Evolutionary conservation across 371 early-diverging fungal genomes (phyloP), one percentile per base, ranked within the genome.

Genomic region (Lichtheimia hyalospora): DNA sequence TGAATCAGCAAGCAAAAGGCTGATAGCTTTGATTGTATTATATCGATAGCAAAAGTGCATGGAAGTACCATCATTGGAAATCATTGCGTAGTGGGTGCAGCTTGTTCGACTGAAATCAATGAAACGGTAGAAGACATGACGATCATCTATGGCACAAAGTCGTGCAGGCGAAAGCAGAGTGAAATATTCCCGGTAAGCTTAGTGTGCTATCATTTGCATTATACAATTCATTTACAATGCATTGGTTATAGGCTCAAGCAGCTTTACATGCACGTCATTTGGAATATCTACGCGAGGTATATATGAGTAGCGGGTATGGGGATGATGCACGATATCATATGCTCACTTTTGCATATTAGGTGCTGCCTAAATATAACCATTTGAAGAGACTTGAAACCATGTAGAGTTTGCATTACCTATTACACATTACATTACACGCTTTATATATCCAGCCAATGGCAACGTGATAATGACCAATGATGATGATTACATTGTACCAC

Each of bases 21-120:
- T 44, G 3, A 44, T 23, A 13, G 34, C 16, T 23, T 3, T 8
- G 34, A 34, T 25, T n/a, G 6, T 14, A 16, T 52, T 23, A 13
- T 18, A 39, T 49, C 8, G 18, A 34, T 70, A 89, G 89, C 86
- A 16, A 74, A 74, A 6, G 78, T 92, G 40, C 62, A 82, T 18
- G 68, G 78, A 12, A 88, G 77, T 18, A 86, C 90, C 2, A 69
- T 77, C 20, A 61, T 92, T 4, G 91, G 89, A 3, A 82, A 89
- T 51, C 79, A 90, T 54, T 89, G 90, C 68, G 89, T 92, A 14
- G 79, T 92, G 24, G 91, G 92, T 6, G 79, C 88, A 18, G 86
- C 75, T 7, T 90, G 91, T 58, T 71, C 82, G 8, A 90, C 90
- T 15, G 82, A 82, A 51, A 67, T 63, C 4, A 83, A 88, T 60